phyloP scores from a whole-genome alignment of 768 basidiomycete genomes.

The Mycena metata region DNA sequence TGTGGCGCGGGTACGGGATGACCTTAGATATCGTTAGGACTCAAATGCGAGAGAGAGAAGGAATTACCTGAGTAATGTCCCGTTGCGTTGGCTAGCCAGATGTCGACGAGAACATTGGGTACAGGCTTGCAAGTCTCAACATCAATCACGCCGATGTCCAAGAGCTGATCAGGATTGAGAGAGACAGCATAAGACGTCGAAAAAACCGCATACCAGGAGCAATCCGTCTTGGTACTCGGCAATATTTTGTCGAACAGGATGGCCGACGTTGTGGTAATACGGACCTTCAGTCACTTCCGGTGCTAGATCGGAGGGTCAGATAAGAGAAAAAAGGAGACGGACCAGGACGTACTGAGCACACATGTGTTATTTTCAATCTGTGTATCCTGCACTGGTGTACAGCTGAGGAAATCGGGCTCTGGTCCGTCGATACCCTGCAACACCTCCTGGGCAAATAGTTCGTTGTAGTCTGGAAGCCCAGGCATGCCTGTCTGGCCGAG shows the following conservation, averaged over 20 bases:
- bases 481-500: constrained; percentile 52
- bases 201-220: constrained; percentile 52
- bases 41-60: background rate
- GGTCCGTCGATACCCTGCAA: constrained; percentile 36
- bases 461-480: constrained; percentile 53
- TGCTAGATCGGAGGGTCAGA: constrained; percentile 40
- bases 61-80: constrained; percentile 63
- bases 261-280: constrained; percentile 64
- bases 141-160: constrained; percentile 71
- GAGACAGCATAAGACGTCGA: background rate
- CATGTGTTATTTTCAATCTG: constrained; percentile 69
- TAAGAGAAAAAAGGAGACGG: background rate
- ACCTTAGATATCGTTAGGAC: constrained; percentile 43
- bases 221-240: constrained; percentile 67
- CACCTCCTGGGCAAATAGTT: constrained; percentile 56
- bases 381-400: constrained; percentile 60
- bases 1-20: constrained; percentile 63
- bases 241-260: constrained; percentile 67
- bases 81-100: constrained; percentile 72
- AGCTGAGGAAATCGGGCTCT: constrained; percentile 55
- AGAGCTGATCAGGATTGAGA: constrained; percentile 47
- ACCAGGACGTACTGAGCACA: constrained; percentile 52
- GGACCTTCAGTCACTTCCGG: constrained; percentile 69
- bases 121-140: constrained; percentile 69
- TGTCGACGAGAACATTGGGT: constrained; percentile 69